Conservation (phyloP, 2,329 filamentous ascomycete species). For the Hypoxylon sp. region DNA sequence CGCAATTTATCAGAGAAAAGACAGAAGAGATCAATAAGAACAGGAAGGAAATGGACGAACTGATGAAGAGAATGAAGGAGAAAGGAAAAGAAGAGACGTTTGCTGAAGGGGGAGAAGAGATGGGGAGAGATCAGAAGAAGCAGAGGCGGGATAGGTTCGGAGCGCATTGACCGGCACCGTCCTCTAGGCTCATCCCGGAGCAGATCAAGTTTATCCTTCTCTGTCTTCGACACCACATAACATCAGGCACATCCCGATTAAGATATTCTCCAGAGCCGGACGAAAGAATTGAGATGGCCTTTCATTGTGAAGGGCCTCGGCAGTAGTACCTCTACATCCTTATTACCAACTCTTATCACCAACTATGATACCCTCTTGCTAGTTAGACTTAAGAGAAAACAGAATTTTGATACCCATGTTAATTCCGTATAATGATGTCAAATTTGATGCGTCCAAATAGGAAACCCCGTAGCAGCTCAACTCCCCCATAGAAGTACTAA, state of each 20-base stretch:
- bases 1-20: constrained; percentile 12
- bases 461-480: too few relatives aligned
- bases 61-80: background rate
- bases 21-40: background rate
- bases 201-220: background rate
- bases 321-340: background rate
- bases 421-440: background rate
- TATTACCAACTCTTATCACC: background rate
- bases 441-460: too few relatives aligned
- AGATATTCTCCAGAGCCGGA: background rate
- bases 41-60: background rate
- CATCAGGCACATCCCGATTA: background rate
- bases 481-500: too few relatives aligned
- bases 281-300: background rate
- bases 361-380: background rate
- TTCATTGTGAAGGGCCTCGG: background rate
- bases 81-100: background rate
- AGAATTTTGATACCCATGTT: background rate
- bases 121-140: background rate
- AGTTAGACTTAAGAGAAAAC: background rate
- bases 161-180: background rate
- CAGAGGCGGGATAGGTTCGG: background rate
- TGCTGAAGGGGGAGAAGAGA: background rate
- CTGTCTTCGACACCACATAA: background rate
- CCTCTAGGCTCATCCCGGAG: background rate